Percentiles rank a stretch among this genome's conserved stretches.
phyloP scores from a whole-genome alignment of 495 filamentous ascomycete species.

The Hypoxylon trugodes region DNA sequence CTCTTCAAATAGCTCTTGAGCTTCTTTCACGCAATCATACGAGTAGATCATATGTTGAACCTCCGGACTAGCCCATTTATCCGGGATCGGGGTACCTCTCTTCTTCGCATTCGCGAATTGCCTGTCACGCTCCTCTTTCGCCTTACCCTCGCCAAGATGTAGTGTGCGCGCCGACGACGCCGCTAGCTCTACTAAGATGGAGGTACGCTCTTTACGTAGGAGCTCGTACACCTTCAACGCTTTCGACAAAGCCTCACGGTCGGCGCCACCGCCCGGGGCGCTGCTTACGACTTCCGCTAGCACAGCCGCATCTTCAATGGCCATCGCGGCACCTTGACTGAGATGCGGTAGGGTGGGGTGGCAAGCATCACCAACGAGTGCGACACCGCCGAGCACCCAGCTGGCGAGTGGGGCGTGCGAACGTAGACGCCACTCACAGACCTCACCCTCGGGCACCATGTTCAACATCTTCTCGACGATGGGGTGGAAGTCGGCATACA shows the following conservation, averaged over 20 bases:
- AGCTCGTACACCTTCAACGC: constrained; percentile 76
- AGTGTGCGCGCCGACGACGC: constrained; percentile 69
- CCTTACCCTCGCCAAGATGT: constrained; percentile 77
- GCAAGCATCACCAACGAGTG: constrained; percentile 80
- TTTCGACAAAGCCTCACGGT: constrained; percentile 66
- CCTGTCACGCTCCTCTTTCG: constrained; percentile 78
- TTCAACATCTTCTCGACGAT: constrained; percentile 76
- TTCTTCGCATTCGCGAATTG: constrained; percentile 69
- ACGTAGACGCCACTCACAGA: constrained; percentile 83
- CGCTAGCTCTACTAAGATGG: constrained; percentile 75
- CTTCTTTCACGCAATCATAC: constrained; percentile 69
- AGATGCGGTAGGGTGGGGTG: constrained; percentile 81
- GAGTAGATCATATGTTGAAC: constrained; percentile 82
- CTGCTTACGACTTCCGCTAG: constrained; percentile 69
- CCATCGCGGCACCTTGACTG: constrained; percentile 84
- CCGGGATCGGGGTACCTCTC: constrained; percentile 66
- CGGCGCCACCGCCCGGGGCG: constrained; percentile 57
- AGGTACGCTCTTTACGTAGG: constrained; percentile 74
- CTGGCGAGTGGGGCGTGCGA: constrained; percentile 73
- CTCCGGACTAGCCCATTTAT: constrained; percentile 81
- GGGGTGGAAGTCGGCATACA: constrained; percentile 76
- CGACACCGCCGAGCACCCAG: constrained; percentile 72
- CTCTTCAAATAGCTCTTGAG: constrained; percentile 68
- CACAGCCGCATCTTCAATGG: constrained; percentile 81
- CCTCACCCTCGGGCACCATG: constrained; percentile 81